Evolutionary conservation across 208 protist species (phyloP), one percentile per base, ranked within the genome.

Genomic region (Wallacemonas sp.): DNA sequence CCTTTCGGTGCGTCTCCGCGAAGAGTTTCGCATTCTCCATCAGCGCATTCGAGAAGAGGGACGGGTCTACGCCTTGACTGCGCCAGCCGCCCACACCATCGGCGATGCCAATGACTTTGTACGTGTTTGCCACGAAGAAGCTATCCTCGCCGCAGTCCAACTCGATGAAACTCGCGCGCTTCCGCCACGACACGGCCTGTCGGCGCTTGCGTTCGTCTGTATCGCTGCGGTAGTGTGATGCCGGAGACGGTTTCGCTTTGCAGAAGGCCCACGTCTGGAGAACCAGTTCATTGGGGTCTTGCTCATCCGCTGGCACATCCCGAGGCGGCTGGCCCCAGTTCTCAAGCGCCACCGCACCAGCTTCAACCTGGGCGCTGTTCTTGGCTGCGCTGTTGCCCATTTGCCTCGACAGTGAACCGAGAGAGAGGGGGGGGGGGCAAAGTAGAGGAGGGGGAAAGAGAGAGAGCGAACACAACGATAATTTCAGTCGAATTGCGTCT

Each of bases 111-210:
- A 97, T 88, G 31, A 86, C 86, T 71, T 90, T 93, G 75, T 95
- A 93, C 39, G 81, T 95, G 75, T 96, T 96, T 22, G 88, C 75
- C 27, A 97, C 91, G 53, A 97, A 96, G 79, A 97, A 97, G 66
- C 86, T 94, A 72, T 97, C 93, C 55, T 97, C 93, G 21, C 93
- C 93, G 66, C 93, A 97, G 87, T 97, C 88, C 15, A 96, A 77
- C 72, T 94, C 93, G 46, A 96, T 82, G 54, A 95, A 97, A 62
- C 84, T 92, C 1, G 85, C 71, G 2, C 93, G 88, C 68, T 96
- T 93, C 22, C 93, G 75, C 93, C 93, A 97, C 44, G 69, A 56
- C 21, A 94, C 64, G 31, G 33, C 59, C 59, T 84, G 71, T 11
- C 85, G 80, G 21, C 86, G 79, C 65, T 88, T 78, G 38, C 77